Base-by-base conservation (phyloP, 805 yeast species). In the Candida sanyiensis region DNA sequence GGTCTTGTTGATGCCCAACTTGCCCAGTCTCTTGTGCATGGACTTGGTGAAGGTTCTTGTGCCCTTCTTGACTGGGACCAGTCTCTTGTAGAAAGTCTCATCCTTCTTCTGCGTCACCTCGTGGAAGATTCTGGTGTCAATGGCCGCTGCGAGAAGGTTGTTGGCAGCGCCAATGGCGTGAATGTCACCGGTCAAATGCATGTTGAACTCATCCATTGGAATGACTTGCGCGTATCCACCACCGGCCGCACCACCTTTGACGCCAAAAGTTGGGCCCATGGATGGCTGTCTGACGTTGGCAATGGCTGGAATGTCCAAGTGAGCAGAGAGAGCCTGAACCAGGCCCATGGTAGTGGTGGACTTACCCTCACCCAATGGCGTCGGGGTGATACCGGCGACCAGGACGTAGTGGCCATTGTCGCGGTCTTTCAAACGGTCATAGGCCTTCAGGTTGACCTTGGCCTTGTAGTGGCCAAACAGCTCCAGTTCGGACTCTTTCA, bases 191-290 rank as follows among this genome's bases (percentile, higher is more conserved):
- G 93, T 83, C 46, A 83, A 74, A 58, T 83, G 90, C 83, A 83
- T 74, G 67, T 83, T 83, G 68, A 83, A 83, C 57, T 83, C 93
- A 61, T 83, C 90, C 93, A 83, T 83, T 47, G 93, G 93, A 58
- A 83, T 81, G 23, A 83, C 93, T 62, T 83, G 90, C 21, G 93
- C 80, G 57, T 82, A 83, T 44, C 93, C 93, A 61, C 93, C 90
- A 59, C 93, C 93, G 7, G 93, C 93, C 50, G 93, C 93, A 64
- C 93, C 93, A 63, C 93, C 93, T 61, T 83, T 83, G 50, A 83
- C 81, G 65, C 93, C 93, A 54, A 83, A 83, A 15, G 93, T 83
- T 48, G 93, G 93, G 40, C 93, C 93, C 89, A 83, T 81, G 7
- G 88, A 80, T 19, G 93, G 93, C 59, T 83, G 93, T 69, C 93